These are phyloP conservation scores for Blepharisma stoltei DNA, from an alignment of 73 alveolate species.

Conservation along the genomic window DNA sequence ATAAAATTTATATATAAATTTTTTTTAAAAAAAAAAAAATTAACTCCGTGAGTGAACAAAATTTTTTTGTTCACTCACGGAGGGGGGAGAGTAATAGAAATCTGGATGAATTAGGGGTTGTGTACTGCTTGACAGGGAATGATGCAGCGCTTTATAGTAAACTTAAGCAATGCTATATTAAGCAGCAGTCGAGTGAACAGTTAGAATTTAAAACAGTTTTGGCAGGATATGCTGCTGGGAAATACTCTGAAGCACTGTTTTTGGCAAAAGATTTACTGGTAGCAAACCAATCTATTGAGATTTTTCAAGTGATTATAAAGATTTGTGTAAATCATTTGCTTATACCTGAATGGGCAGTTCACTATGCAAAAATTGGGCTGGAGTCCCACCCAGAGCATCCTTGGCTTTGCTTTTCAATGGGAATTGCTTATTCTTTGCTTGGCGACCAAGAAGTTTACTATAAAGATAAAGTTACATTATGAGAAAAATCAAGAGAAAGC, in stretches of 20 bases:
- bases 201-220: background rate
- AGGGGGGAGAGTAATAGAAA: too few species aligned
- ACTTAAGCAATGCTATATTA: background rate
- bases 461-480: background rate
- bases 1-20: too few species aligned
- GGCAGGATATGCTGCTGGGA: background rate
- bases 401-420: background rate
- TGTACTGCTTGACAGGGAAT: background rate
- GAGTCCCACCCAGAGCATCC: background rate
- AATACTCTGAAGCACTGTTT: background rate
- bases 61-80: too few species aligned
- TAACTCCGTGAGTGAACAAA: too few species aligned
- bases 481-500: background rate
- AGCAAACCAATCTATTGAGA: background rate
- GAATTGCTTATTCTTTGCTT: background rate
- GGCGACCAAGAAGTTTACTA: background rate
- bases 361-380: background rate
- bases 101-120: background rate
- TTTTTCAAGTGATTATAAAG: background rate
- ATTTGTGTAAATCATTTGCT: conserved; percentile 10
- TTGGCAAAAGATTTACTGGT: background rate
- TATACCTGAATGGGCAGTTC: background rate
- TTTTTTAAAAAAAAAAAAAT: too few species aligned
- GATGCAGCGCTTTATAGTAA: background rate
- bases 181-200: background rate